Conservation (phyloP, 352 stramenopile species). For the Globisporangium orthogonon region DNA sequence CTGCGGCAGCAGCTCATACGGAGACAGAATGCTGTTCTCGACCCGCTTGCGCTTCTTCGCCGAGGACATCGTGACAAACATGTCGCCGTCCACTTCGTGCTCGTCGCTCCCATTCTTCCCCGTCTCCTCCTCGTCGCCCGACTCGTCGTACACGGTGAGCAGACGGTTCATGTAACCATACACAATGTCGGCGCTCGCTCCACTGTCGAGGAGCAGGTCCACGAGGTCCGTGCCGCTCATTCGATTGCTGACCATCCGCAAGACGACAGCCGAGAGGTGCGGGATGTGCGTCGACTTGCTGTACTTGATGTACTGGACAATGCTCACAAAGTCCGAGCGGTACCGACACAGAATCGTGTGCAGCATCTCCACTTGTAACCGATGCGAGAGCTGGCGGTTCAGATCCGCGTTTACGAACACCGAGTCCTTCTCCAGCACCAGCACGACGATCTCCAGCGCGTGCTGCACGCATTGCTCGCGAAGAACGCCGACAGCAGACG, state of each 20-base stretch:
- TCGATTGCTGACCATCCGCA: constrained; percentile 61
- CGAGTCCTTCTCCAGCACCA: constrained; percentile 65
- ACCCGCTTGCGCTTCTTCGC: constrained; percentile 36
- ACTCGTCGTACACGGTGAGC: constrained; percentile 58
- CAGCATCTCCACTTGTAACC: constrained; percentile 69
- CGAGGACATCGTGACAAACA: constrained; percentile 27
- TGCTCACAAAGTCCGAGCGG: constrained; percentile 66
- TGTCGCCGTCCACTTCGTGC: constrained; percentile 15
- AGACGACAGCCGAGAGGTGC: constrained; percentile 57
- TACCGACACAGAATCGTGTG: constrained; percentile 70
- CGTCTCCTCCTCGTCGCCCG: constrained; percentile 15
- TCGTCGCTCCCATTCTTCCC: constrained; percentile 5
- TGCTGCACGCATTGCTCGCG: constrained; percentile 71
- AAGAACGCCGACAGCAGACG: constrained; percentile 32
- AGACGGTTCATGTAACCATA: constrained; percentile 77
- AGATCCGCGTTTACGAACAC: constrained; percentile 58
- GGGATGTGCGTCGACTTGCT: constrained; percentile 68
- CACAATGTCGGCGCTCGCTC: constrained; percentile 57
- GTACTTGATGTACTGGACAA: constrained; percentile 84
- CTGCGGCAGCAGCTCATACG: constrained; percentile 39
- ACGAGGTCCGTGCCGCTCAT: constrained; percentile 57
- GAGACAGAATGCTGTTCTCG: constrained; percentile 37
- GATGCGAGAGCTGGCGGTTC: constrained; percentile 47
- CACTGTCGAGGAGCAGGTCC: constrained; percentile 62
- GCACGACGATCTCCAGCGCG: constrained; percentile 68